Base-by-base conservation (phyloP, 306 rosid genomes). In the Begonia peltatifolia region DNA sequence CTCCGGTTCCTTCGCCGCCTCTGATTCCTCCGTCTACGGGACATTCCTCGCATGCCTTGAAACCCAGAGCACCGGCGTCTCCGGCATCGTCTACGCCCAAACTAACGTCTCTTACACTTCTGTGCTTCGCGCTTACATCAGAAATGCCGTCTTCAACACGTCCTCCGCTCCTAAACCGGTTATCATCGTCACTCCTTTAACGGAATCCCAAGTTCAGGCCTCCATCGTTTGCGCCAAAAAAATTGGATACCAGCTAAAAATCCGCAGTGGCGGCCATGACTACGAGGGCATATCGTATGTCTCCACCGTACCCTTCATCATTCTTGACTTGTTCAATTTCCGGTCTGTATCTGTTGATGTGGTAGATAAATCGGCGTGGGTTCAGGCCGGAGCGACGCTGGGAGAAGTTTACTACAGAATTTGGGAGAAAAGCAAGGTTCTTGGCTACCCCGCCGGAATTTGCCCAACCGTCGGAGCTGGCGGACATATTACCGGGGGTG, bases 121-220 rank as follows among this genome's bases (percentile, higher is more conserved):
- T 7, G 47, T 73, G 42, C 55, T 76, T 48, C 52, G 63, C 11
- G 62, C 64, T 23, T 61, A 69, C 17, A 73, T 76, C 14, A 63
- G 61, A 50, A 73, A 80, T 59, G 48, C 63, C 61, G 41, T 75
- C 47, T 76, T 80, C 67, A 11, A 42, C 42, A 66, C 56, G 14
- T 50, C 47, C 14, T 68, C 83, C 36, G 36, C 48, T 0, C 74
- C 68, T 12, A 80, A 80, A 69, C 83, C 84, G 23, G 18, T 42
- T 16, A 54, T 74, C 12, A 71, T 80, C 14, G 53, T 74, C 8
- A 74, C 79, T 11, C 84, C 87, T 25, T 41, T 53, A 0, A 59
- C 44, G 46, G 47, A 42, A 12, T 59, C 49, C 4, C 61, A 72
- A 47, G 66, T 72, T 58, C 77, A 62, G 59, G 53, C 62, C 11